A percentile compares a stretch with the other conserved stretches of the same genome.
phyloP scores from a whole-genome alignment of 169 alveolate genomes.

The Eimeria maxima region DNA sequence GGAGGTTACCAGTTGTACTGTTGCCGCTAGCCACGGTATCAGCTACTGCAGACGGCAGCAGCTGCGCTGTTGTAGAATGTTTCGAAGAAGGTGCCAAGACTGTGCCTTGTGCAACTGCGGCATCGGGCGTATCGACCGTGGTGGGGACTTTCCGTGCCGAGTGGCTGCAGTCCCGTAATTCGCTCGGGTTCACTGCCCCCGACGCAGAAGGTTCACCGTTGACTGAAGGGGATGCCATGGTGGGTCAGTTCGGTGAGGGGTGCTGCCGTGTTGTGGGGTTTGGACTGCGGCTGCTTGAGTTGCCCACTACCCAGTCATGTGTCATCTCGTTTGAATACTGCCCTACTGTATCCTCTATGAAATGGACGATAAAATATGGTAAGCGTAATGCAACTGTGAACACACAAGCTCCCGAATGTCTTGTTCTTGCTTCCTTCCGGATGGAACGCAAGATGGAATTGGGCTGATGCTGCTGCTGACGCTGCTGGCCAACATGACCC shows the following conservation, averaged over 20 bases:
- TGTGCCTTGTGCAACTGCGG: conserved; percentile 1
- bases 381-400: neutral
- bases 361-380: neutral
- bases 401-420: neutral
- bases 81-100: neutral
- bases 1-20: neutral
- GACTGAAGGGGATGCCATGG: conserved; percentile 33
- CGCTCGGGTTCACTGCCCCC: neutral
- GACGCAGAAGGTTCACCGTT: neutral
- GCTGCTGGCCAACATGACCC: conserved; percentile 2
- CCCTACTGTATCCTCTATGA: neutral
- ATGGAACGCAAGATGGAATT: neutral
- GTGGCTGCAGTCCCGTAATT: neutral
- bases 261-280: neutral
- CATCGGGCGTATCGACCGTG: neutral
- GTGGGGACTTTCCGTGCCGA: neutral
- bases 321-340: neutral
- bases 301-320: neutral
- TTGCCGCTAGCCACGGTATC: neutral
- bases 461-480: neutral
- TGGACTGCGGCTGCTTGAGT: neutral
- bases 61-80: neutral
- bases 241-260: neutral
- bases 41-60: neutral
- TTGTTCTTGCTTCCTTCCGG: neutral